Conservation (phyloP, 371 early-diverging fungal genomes). For the Mortierella sp. region DNA sequence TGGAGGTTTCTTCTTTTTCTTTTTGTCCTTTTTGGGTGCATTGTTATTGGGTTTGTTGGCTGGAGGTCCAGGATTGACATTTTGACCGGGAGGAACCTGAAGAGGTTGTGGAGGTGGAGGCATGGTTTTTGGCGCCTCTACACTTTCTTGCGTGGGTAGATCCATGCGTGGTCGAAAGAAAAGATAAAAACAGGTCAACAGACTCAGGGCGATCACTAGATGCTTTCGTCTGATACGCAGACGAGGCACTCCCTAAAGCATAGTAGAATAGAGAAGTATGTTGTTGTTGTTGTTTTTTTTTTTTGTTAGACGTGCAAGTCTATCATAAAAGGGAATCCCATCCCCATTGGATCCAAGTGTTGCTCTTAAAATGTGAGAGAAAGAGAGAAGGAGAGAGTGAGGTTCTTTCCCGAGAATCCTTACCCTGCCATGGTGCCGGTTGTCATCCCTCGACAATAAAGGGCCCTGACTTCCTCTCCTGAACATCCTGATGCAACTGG, state of each 20-base stretch:
- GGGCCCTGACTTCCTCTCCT: too few relatives aligned
- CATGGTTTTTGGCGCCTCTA: neutral
- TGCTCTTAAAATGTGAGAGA: too few relatives aligned
- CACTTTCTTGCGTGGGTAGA: neutral
- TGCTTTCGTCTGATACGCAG: constrained; percentile 40
- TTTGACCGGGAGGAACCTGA: neutral
- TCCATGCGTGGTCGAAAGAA: neutral
- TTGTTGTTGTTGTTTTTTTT: neutral
- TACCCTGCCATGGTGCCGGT: too few relatives aligned
- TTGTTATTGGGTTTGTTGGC: constrained; percentile 7
- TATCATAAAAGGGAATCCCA: neutral
- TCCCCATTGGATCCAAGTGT: too few relatives aligned
- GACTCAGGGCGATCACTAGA: constrained; percentile 34
- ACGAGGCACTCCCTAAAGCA: constrained; percentile 6
- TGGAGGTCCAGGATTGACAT: neutral
- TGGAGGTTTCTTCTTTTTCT: constrained; percentile 41
- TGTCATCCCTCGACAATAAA: too few relatives aligned
- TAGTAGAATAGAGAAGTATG: neutral
- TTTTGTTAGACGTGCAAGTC: too few relatives aligned
- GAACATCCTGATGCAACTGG: too few relatives aligned
- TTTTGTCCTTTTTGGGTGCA: constrained; percentile 32
- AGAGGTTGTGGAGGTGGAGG: constrained; percentile 1
- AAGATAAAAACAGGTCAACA: constrained; percentile 19
- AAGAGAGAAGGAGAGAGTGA: too few relatives aligned
- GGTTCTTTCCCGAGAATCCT: too few relatives aligned